A percentile compares a stretch with the other conserved stretches of the same genome.
phyloP scores from a whole-genome alignment of 352 stramenopile species.

The Phytophthora quininea region DNA sequence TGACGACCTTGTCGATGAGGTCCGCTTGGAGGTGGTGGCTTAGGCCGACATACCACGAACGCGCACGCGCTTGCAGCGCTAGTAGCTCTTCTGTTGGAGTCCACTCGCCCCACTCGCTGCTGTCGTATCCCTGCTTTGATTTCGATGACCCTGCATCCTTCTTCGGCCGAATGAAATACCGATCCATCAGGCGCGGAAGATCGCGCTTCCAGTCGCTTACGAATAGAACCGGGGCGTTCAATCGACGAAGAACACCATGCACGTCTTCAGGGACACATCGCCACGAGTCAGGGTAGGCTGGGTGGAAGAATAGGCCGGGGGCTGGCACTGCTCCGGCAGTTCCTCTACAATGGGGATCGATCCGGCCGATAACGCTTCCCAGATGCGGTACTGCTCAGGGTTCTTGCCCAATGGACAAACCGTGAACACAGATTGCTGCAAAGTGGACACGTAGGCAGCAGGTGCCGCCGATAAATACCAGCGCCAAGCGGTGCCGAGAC shows the following conservation, averaged over 20 bases:
- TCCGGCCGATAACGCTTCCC: conserved; percentile 63
- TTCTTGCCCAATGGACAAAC: conserved; percentile 71
- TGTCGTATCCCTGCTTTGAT: conserved; percentile 6
- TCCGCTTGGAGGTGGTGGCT: conserved; percentile 54
- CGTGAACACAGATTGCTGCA: conserved; percentile 68
- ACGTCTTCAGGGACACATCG: conserved; percentile 61
- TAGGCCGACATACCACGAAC: conserved; percentile 46
- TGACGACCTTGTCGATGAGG: conserved; percentile 44
- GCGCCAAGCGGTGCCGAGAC: conserved; percentile 46
- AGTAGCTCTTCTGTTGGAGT: conserved; percentile 40
- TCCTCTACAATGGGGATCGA: conserved; percentile 75
- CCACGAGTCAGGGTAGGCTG: conserved; percentile 64
- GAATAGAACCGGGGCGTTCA: conserved; percentile 65
- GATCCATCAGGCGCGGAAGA: conserved; percentile 44
- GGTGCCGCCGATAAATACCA: conserved; percentile 58
- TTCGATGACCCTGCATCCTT: conserved; percentile 4
- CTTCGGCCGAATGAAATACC: conserved; percentile 33
- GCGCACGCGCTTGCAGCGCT: conserved; percentile 36
- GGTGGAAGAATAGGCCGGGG: conserved; percentile 61
- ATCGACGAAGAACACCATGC: conserved; percentile 51
- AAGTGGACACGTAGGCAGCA: conserved; percentile 52
- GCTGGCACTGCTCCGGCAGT: conserved; percentile 35
- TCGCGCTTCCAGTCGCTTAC: conserved; percentile 63
- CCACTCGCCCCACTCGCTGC: conserved; percentile 25
- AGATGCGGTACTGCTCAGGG: conserved; percentile 73